Conservation (phyloP, 2,329 filamentous ascomycete genomes). For the Alternaria sp. region DNA sequence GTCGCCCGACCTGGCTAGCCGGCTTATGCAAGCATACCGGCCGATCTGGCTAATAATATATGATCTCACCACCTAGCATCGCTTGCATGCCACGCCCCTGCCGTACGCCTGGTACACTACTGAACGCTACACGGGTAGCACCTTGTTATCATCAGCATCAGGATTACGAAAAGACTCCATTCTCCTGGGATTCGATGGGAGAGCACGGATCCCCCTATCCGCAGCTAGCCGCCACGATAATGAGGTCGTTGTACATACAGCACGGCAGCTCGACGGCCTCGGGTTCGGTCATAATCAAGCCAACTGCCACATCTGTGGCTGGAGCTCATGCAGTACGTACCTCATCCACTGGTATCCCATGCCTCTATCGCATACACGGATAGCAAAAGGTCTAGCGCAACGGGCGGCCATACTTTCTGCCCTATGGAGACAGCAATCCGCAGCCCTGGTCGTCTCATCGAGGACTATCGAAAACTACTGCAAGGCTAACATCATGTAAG, state of each 20-base stretch:
- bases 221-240: not conserved
- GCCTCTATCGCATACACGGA: not conserved
- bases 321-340: not conserved
- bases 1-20: not conserved
- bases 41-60: conserved; percentile 1
- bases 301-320: conserved; percentile 5
- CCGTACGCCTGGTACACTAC: conserved; percentile 1
- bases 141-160: conserved; percentile 1
- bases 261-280: not conserved
- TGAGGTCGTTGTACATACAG: conserved; percentile 1
- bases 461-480: conserved; percentile 14
- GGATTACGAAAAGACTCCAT: conserved; percentile 4
- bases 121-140: not conserved
- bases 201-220: not conserved
- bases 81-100: conserved; percentile 1
- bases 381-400: conserved; percentile 2
- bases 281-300: not conserved
- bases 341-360: not conserved
- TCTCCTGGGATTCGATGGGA: not conserved
- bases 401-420: conserved; percentile 2
- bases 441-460: not conserved
- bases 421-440: conserved; percentile 3
- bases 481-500: conserved; percentile 8
- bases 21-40: not conserved
- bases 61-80: conserved; percentile 9